Conservation (phyloP, 2,329 filamentous ascomycete species). For the Aspergillus pseudoviridinutans region DNA sequence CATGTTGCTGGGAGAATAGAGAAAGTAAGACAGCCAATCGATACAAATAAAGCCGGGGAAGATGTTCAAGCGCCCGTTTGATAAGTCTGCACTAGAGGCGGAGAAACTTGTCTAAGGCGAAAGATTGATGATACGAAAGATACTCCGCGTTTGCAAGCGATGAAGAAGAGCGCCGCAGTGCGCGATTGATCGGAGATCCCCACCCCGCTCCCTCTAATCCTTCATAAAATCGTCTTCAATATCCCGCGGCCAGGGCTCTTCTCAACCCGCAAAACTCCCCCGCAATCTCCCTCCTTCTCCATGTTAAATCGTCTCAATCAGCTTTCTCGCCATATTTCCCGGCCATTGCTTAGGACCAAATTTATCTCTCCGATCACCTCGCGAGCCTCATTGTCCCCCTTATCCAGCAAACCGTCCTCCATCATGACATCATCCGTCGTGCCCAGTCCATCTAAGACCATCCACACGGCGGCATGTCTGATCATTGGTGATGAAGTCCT, state of each 20-base stretch:
- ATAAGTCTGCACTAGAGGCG: neutral
- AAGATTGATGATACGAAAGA: neutral
- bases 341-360: constrained; percentile 56
- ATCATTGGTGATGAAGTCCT: constrained; percentile 98
- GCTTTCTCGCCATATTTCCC: constrained; percentile 66
- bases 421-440: constrained; percentile 44
- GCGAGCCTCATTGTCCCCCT: constrained; percentile 17
- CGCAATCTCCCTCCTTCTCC: constrained; percentile 11
- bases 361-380: constrained; percentile 44
- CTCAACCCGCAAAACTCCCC: constrained; percentile 3
- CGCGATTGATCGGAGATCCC: constrained; percentile 12
- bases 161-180: constrained; percentile 1
- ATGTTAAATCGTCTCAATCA: constrained; percentile 79
- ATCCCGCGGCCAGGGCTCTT: neutral
- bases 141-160: neutral
- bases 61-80: neutral
- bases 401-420: constrained; percentile 13
- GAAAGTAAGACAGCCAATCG: neutral
- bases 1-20: constrained; percentile 7
- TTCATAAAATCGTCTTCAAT: constrained; percentile 10
- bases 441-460: constrained; percentile 50
- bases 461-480: constrained; percentile 85
- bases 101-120: neutral
- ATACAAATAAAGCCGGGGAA: neutral
- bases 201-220: constrained; percentile 14